phyloP scores from a whole-genome alignment of 1,284 basidiomycete species.

The Ceratobasidium sp. region DNA sequence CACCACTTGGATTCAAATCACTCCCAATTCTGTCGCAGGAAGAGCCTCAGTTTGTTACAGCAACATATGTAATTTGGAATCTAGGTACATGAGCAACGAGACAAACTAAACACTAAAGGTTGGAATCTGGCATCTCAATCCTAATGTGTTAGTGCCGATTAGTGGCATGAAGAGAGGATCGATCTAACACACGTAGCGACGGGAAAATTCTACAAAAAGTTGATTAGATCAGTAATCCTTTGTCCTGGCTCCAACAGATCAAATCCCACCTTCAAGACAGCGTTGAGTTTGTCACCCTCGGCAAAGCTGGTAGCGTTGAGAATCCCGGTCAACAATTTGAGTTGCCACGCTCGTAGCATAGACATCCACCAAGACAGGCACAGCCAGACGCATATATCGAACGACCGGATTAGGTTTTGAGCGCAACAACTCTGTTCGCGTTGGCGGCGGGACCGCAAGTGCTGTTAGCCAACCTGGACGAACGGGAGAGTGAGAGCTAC shows the following conservation, averaged over 20 bases:
- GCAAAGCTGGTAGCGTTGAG: conserved; percentile 91
- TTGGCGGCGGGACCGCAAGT: not conserved
- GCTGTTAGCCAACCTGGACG: conserved; percentile 12
- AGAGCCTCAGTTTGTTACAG: too few relatives aligned
- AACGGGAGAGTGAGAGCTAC: conserved; percentile 30
- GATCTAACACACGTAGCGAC: conserved; percentile 93
- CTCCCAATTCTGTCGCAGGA: too few relatives aligned
- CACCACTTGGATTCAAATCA: too few relatives aligned
- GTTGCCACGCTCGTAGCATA: conserved; percentile 93
- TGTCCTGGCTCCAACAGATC: conserved; percentile 14
- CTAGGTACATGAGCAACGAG: too few relatives aligned
- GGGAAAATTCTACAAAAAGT: conserved; percentile 77
- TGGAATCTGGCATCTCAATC: too few relatives aligned
- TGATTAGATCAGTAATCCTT: not conserved
- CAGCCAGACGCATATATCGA: conserved; percentile 85
- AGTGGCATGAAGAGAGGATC: conserved; percentile 90
- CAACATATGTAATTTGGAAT: too few relatives aligned
- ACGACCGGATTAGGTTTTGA: conserved; percentile 81
- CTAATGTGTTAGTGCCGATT: conserved; percentile 86
- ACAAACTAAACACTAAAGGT: too few relatives aligned
- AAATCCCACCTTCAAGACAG: conserved; percentile 76
- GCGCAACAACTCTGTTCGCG: conserved; percentile 69
- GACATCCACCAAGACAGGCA: conserved; percentile 93
- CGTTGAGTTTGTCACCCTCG: conserved; percentile 79
- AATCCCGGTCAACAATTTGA: conserved; percentile 83